Base-by-base conservation (phyloP, 2,329 filamentous ascomycete species). In the Xylariaceae sp. region DNA sequence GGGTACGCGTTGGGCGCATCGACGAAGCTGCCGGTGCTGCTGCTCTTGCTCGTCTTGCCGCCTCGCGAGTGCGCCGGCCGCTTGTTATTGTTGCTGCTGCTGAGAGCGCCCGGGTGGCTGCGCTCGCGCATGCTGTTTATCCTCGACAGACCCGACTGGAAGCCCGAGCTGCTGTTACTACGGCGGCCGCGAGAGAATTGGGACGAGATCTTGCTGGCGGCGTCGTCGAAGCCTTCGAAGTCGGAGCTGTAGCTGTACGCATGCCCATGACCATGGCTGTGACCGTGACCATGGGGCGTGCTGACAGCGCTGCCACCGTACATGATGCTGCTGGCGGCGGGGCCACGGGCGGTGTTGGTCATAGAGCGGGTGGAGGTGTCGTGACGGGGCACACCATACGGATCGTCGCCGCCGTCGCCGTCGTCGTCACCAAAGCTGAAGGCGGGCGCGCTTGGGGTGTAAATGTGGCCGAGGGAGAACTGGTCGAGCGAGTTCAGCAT, bases 401-500 rank as follows among this genome's bases (percentile, higher is more conserved):
- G 50, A 60, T 66, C 57, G 52, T 67, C 64, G 54, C 67, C 64
- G 42, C 77, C 73, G 22, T 28, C 22, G 7, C 22, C 22, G 60
- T 67, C 64, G 42, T 77, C 73, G 7, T 28, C 22, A 7, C 22
- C 22, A 7, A 28, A 28, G 57, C 73, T 71, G 47, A 68, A 74
- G 45, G 64, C 60, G 28, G 65, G 55, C 5, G 63, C 60, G 38
- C 65, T 58, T 14, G 66, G 60, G 6, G 68, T 65, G 54, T 63
- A 64, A 42, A 72, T 66, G 60, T 80, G 75, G 42, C 71, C 76
- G 61, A 82, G 77, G 39, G 83, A 86, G 66, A 93, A 84, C 70
- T 93, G 88, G 71, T 96, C 93, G 58, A 99, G 85, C 39, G 92
- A 96, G 59, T 94, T 78, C 55, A 97, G 84, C 87, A 99, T 94